A percentile compares a stretch with the other conserved stretches of the same genome.
Conservation (phyloP, 257 asterid species). For the Handroanthus guayacan region DNA sequence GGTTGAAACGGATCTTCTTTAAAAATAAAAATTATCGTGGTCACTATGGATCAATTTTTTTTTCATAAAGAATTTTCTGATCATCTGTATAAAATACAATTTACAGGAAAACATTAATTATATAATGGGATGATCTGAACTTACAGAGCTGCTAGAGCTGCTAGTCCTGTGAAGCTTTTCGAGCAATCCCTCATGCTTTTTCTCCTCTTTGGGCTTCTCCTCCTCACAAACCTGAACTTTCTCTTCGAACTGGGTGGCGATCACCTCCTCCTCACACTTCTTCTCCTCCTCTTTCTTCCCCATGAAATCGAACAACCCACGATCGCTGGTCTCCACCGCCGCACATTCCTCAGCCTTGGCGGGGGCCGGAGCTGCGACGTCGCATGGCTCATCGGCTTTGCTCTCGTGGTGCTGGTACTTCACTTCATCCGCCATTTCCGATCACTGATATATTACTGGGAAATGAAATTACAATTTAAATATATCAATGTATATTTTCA, state of each 20-base stretch:
- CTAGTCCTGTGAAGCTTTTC: slow-evolving; percentile 59
- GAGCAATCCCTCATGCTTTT: slow-evolving; percentile 54
- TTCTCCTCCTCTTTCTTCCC: slow-evolving; percentile 60
- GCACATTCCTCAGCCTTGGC: slow-evolving; percentile 41
- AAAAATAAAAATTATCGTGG: too few species aligned
- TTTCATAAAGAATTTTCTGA: too few species aligned
- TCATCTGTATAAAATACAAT: neutral
- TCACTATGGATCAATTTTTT: too few species aligned
- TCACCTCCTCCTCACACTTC: slow-evolving; percentile 51
- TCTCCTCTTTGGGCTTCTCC: slow-evolving; percentile 41
- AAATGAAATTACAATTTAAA: neutral
- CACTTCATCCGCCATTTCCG: slow-evolving; percentile 62
- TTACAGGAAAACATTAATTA: neutral
- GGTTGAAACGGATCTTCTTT: too few species aligned
- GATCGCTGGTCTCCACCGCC: slow-evolving; percentile 52
- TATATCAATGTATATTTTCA: neutral
- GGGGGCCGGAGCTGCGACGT: slow-evolving; percentile 16
- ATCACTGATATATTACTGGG: neutral
- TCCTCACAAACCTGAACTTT: slow-evolving; percentile 62
- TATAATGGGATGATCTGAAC: slow-evolving; percentile 28
- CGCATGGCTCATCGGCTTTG: slow-evolving; percentile 43
- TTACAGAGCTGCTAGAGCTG: slow-evolving; percentile 87
- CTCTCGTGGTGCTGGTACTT: slow-evolving; percentile 38
- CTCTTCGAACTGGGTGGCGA: slow-evolving; percentile 57
- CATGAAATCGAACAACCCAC: slow-evolving; percentile 68